phyloP scores from a whole-genome alignment of 225 moss, liverwort and hornwort genomes.

The Pseudoscleropodium purum region DNA sequence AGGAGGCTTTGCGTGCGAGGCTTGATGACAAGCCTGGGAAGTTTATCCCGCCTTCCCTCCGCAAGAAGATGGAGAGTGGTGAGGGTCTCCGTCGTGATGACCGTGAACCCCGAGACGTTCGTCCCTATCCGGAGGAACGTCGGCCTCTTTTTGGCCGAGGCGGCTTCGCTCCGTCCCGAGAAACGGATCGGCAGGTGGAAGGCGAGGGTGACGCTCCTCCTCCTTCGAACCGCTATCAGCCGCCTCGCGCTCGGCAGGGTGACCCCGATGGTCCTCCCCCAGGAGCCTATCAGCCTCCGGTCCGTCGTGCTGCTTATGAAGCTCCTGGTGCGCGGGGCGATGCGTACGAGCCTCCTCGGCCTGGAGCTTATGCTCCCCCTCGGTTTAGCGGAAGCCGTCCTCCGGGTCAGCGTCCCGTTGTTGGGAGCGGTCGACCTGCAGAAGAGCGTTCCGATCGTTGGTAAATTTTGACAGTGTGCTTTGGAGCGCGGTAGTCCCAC shows the following conservation, averaged over 20 bases:
- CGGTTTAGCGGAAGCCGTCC: constrained; percentile 9
- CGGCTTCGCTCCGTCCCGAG: constrained; percentile 8
- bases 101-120: constrained; percentile 31
- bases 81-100: constrained; percentile 34
- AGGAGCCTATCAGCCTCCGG: constrained; percentile 22
- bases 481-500: not conserved
- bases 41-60: constrained; percentile 69
- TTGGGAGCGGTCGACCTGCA: constrained; percentile 24
- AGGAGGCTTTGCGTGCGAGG: constrained; percentile 41
- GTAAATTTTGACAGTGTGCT: constrained; percentile 23
- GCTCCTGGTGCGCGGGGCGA: not conserved
- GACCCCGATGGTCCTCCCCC: constrained; percentile 35
- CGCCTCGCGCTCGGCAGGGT: constrained; percentile 20
- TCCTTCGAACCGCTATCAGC: constrained; percentile 33
- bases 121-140: constrained; percentile 29
- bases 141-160: constrained; percentile 18
- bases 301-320: constrained; percentile 8
- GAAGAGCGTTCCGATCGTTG: constrained; percentile 45
- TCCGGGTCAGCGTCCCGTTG: constrained; percentile 21
- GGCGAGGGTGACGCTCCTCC: constrained; percentile 24
- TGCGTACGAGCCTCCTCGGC: constrained; percentile 6
- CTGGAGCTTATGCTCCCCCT: constrained; percentile 23
- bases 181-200: constrained; percentile 29
- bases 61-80: constrained; percentile 48
- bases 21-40: constrained; percentile 52